Conservation (phyloP, 352 stramenopile species). For the Phytophthora crassamura region DNA sequence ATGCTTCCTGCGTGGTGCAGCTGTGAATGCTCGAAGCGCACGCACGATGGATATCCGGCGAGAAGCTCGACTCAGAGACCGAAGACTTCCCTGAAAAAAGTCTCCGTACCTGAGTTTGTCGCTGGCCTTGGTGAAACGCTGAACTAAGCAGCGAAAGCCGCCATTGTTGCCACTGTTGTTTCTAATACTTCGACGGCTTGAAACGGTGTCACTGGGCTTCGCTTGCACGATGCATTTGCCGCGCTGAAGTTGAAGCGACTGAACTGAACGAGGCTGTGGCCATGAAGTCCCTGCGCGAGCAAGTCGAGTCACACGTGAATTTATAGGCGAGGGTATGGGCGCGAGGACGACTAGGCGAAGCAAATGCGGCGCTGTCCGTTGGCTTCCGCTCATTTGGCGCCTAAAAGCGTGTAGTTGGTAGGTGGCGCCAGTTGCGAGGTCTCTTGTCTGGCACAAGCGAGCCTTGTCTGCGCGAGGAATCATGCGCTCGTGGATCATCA, state of each 20-base stretch:
- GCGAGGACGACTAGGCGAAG: conserved; percentile 20
- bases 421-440: conserved; percentile 23
- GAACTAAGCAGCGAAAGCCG: too few species aligned
- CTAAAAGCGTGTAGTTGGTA: background rate
- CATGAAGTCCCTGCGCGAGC: too few species aligned
- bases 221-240: too few species aligned
- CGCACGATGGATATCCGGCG: conserved; percentile 7
- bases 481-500: conserved; percentile 26
- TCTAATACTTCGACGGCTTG: too few species aligned
- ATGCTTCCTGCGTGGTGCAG: conserved; percentile 3
- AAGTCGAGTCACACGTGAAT: too few species aligned
- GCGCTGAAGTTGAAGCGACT: too few species aligned
- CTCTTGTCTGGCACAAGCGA: conserved; percentile 2
- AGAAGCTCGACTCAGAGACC: conserved; percentile 13
- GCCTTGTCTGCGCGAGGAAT: conserved; percentile 10
- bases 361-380: conserved; percentile 21
- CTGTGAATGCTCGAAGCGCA: conserved; percentile 30
- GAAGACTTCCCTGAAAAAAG: too few species aligned
- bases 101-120: too few species aligned
- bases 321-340: conserved; percentile 3
- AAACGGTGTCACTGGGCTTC: too few species aligned
- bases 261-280: too few species aligned
- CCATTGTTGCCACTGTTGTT: too few species aligned
- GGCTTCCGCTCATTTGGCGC: background rate
- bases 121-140: background rate